Conservation (phyloP, 345 rosid genomes). For the Geranium brycei region DNA sequence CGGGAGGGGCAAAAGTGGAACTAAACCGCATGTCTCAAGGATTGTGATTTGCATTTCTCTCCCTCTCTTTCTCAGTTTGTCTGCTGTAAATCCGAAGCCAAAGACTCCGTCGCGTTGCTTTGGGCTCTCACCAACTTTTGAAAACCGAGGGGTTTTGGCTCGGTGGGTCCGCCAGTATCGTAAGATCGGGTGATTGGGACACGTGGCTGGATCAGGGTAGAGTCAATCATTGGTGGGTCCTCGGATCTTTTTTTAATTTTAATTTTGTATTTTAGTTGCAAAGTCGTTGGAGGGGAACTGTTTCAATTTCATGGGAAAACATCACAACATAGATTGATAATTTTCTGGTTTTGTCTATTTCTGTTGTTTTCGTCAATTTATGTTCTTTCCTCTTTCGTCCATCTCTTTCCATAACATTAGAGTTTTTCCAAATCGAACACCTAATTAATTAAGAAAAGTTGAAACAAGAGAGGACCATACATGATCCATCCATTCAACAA, state of each 20-base stretch:
- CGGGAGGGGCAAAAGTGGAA: conserved; percentile 24
- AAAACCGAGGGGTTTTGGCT: not conserved
- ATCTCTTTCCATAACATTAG: too few relatives aligned
- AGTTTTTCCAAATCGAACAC: too few relatives aligned
- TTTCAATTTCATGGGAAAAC: not conserved
- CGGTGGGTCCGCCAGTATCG: not conserved
- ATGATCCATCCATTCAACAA: too few relatives aligned
- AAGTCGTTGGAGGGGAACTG: not conserved
- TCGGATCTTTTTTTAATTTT: too few relatives aligned
- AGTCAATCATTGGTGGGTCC: not conserved
- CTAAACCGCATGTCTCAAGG: conserved; percentile 15
- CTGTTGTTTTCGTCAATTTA: too few relatives aligned
- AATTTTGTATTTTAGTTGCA: not conserved
- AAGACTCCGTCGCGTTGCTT: conserved; percentile 19
- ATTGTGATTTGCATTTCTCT: conserved; percentile 25
- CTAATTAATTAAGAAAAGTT: too few relatives aligned
- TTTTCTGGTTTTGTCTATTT: too few relatives aligned
- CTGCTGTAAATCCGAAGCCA: conserved; percentile 42
- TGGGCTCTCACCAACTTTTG: conserved; percentile 32
- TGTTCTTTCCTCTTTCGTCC: too few relatives aligned
- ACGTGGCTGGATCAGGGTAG: conserved; percentile 9
- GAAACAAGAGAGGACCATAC: too few relatives aligned
- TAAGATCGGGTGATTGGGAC: not conserved
- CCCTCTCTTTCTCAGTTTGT: conserved; percentile 6
- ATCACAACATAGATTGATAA: too few relatives aligned